Conservation (phyloP, 192 early-diverging fungal genomes). For the Coemansia sp. region DNA sequence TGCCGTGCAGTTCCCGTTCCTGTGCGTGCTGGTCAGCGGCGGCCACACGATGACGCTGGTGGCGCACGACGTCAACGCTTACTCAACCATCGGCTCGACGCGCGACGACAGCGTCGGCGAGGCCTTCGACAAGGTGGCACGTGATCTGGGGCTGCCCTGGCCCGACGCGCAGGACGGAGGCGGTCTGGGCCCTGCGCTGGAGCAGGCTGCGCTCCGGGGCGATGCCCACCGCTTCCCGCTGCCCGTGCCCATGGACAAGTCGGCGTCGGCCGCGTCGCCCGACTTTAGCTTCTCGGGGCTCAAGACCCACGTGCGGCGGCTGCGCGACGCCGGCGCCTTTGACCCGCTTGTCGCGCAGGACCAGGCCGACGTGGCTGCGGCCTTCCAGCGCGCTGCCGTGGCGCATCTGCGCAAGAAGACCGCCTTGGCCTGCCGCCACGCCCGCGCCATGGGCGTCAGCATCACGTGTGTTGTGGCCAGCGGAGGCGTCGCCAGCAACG, state of each 20-base stretch:
- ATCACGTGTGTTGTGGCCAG: conserved; percentile 67
- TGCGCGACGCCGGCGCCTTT: conserved; percentile 43
- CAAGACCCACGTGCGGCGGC: conserved; percentile 65
- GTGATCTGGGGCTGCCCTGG: conserved; percentile 71
- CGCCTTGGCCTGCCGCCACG: conserved; percentile 57
- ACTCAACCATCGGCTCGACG: conserved; percentile 68
- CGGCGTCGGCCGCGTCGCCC: conserved; percentile 51
- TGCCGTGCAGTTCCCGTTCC: conserved; percentile 63
- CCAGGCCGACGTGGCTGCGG: conserved; percentile 67
- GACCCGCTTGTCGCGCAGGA: conserved; percentile 27
- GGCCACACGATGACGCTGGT: conserved; percentile 72
- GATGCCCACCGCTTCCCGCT: conserved; percentile 52
- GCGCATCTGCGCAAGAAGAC: conserved; percentile 69
- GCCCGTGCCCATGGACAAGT: conserved; percentile 67
- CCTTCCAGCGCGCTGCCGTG: conserved; percentile 67
- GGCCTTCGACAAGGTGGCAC: conserved; percentile 77
- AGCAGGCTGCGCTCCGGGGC: conserved; percentile 61
- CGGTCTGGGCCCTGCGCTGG: conserved; percentile 72
- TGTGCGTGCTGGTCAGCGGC: conserved; percentile 75
- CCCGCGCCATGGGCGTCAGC: conserved; percentile 25
- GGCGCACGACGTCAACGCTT: conserved; percentile 60
- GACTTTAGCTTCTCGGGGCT: conserved; percentile 79
- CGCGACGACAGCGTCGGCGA: conserved; percentile 78
- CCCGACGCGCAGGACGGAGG: conserved; percentile 62
- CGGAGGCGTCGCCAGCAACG: conserved; percentile 81